Evolutionary conservation across 2,329 filamentous ascomycete species (phyloP).

Genomic region (Xylaria sp.): DNA sequence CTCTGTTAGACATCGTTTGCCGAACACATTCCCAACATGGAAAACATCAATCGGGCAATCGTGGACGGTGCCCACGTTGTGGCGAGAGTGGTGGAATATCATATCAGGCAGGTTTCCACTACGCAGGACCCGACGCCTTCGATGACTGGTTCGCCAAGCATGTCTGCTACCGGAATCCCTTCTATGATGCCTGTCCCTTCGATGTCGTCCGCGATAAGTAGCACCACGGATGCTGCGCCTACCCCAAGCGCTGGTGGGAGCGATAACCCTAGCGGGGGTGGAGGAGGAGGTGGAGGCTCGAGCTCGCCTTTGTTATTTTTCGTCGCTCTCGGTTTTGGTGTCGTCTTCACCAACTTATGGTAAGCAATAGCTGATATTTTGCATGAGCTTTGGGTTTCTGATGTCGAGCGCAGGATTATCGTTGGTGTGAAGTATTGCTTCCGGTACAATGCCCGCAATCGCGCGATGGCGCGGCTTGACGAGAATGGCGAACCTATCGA

Average conservation of each 20-base stretch:
- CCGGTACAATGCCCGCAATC: constrained; percentile 94
- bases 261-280: constrained; percentile 37
- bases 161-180: constrained; percentile 15
- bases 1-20: constrained; percentile 6
- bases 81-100: constrained; percentile 50
- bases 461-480: constrained; percentile 74
- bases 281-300: constrained; percentile 60
- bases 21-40: constrained; percentile 46
- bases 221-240: constrained; percentile 17
- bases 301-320: constrained; percentile 88
- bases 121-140: constrained; percentile 23
- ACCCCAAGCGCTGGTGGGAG: constrained; percentile 37
- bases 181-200: constrained; percentile 9
- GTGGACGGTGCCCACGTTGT: constrained; percentile 52
- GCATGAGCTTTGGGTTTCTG: constrained; percentile 32
- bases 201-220: constrained; percentile 17
- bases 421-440: constrained; percentile 99
- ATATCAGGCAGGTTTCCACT: constrained; percentile 40
- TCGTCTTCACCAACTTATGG: constrained; percentile 99
- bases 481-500: constrained; percentile 91
- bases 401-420: constrained; percentile 79
- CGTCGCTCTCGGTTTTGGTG: constrained; percentile 93
- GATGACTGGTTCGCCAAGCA: constrained; percentile 21
- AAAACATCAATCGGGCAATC: constrained; percentile 52
- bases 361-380: constrained; percentile 60